These are phyloP conservation scores for Nothophytophthora sp. DNA, from an alignment of 352 stramenopile genomes.

Conservation along the genomic window DNA sequence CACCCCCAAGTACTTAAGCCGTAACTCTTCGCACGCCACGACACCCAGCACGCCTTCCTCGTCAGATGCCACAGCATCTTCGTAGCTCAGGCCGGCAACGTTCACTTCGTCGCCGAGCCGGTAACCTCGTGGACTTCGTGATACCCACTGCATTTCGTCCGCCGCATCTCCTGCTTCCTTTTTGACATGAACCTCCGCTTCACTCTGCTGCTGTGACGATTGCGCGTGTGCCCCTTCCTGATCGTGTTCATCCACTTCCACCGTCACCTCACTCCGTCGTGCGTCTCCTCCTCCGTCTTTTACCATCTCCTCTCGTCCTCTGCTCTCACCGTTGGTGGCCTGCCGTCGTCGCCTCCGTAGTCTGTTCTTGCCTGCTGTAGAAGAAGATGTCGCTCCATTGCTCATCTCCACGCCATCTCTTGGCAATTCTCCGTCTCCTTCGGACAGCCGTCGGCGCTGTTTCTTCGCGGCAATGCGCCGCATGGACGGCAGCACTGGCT, in stretches of 20 bases:
- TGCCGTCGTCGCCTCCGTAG: conserved; percentile 13
- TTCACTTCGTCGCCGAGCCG: conserved; percentile 63
- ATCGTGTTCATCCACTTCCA: conserved; percentile 15
- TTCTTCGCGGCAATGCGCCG: conserved; percentile 51
- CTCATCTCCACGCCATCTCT: conserved; percentile 4
- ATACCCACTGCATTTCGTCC: conserved; percentile 51
- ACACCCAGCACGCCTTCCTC: conserved; percentile 59
- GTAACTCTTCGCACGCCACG: conserved; percentile 66
- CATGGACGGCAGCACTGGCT: conserved; percentile 51
- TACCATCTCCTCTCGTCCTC: conserved; percentile 6
- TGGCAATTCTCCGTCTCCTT: conserved; percentile 27
- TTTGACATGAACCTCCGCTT: conserved; percentile 14
- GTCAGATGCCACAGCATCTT: conserved; percentile 50
- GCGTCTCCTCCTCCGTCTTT: conserved; percentile 6
- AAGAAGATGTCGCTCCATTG: not conserved
- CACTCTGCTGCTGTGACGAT: not conserved
- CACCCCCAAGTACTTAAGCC: conserved; percentile 72
- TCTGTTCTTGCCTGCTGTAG: conserved; percentile 5
- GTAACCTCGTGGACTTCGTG: conserved; percentile 66
- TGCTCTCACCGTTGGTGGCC: conserved; percentile 4
- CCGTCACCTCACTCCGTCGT: not conserved
- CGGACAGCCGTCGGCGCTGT: conserved; percentile 29
- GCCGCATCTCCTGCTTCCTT: conserved; percentile 17
- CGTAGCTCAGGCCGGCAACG: conserved; percentile 47
- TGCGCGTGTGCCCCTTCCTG: conserved; percentile 1